Evolutionary conservation across 768 basidiomycete genomes (phyloP), one percentile per base, ranked within the genome.

Genomic region (Boletus speciosus): DNA sequence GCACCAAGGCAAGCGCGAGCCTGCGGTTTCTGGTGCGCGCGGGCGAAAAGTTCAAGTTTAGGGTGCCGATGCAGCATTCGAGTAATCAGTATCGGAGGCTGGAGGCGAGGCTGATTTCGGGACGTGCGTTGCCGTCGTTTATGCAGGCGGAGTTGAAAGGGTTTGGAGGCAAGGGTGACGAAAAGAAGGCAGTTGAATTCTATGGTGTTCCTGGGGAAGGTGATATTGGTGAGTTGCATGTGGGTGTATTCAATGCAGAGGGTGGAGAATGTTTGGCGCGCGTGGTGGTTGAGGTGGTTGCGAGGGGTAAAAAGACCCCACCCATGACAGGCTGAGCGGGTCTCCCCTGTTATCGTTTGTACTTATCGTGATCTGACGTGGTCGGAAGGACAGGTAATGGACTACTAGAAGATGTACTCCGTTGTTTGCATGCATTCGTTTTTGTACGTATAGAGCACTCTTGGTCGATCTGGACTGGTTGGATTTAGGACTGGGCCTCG

Each of bases 1-100:
- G 49, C 4, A 62, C 66, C 32, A 76, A 68, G 55, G 52, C 59
- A 21, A 48, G 52, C 52, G 29, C 47, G 43, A 62, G 61, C 11
- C 49, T 62, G 32, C 73, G 79, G 36, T 79, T 81, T 60, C 64
- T 86, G 54, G 76, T 81, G 32, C 77, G 84, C 32, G 69, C 74
- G 4, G 83, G 81, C 23, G 83, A 86, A 59, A 74, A 68, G 56
- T 86, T 86, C 75, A 77, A 74, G 59, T 84, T 84, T 67, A 73
- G 76, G 52, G 76, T 85, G 43, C 74, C 77, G 25, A 66, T 84
- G 42, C 71, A 62, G 37, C 54, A 61, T 34, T 48, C 61, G 35
- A 59, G 61, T 32, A 52, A 66, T 31, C 59, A 60, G 36, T 67
- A 66, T 44, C 71, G 72, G 48, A 74, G 73, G 50, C 73, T 81